Evolutionary conservation across 169 alveolate genomes (phyloP).

Genomic region (Babesia microti): DNA sequence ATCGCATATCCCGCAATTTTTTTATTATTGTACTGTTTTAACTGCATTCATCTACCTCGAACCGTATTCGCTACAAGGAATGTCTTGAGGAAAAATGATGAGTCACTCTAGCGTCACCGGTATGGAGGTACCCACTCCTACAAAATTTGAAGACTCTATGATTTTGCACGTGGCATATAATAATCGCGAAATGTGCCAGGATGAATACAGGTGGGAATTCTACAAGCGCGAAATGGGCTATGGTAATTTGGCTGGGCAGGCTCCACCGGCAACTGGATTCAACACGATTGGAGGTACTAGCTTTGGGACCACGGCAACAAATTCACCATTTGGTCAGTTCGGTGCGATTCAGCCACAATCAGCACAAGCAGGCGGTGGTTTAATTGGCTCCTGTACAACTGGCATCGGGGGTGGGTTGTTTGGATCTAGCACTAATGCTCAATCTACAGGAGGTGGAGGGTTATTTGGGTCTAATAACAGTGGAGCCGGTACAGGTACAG

Average conservation of each 20-base stretch:
- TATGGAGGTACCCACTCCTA: no score
- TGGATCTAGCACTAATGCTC: not conserved
- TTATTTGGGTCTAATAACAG: slow-evolving; percentile 6
- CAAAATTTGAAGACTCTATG: slow-evolving; percentile 19
- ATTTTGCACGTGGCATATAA: slow-evolving; percentile 26
- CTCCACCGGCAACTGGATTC: slow-evolving; percentile 5
- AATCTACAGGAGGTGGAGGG: slow-evolving; percentile 2
- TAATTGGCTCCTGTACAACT: not conserved
- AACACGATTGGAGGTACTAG: slow-evolving; percentile 21
- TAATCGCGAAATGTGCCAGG: slow-evolving; percentile 9
- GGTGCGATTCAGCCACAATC: slow-evolving; percentile 2
- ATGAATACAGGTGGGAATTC: slow-evolving; percentile 39
- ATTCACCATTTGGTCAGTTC: slow-evolving; percentile 6
- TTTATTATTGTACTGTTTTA: no score
- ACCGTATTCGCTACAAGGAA: no score
- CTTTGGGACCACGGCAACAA: slow-evolving; percentile 9
- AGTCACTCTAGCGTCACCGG: no score
- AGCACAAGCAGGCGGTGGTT: slow-evolving; percentile 5
- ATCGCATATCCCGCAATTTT: no score
- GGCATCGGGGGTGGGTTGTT: slow-evolving; percentile 1
- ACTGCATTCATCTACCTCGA: no score
- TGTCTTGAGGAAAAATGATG: no score
- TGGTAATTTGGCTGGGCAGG: not conserved
- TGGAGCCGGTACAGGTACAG: not conserved
- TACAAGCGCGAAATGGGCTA: slow-evolving; percentile 22